These are phyloP conservation scores for Pinus albicaulis DNA, from an alignment of 75 land plant species.

Conservation along the genomic window DNA sequence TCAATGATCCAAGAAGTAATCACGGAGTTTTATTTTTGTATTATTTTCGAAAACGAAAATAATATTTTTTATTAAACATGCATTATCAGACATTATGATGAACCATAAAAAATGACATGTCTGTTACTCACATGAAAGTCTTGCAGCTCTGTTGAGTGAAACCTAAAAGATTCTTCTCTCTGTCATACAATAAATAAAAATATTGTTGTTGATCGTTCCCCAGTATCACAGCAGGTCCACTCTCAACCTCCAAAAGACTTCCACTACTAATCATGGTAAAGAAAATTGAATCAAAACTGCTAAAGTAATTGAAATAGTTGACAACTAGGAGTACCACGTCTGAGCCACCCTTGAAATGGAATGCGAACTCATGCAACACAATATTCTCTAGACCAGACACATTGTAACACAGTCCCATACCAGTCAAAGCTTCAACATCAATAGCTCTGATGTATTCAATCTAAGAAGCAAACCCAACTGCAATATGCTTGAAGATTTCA, in stretches of 20 bases:
- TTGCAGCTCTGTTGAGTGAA: slow-evolving; percentile 34
- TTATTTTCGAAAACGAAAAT: no score
- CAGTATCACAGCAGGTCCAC: slow-evolving; percentile 46
- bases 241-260: background rate
- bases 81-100: no score
- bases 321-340: slow-evolving; percentile 39
- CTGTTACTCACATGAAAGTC: background rate
- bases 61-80: no score
- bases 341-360: slow-evolving; percentile 57
- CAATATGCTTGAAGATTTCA: slow-evolving; percentile 15
- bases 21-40: no score
- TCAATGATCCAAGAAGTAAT: no score
- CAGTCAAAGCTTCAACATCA: slow-evolving; percentile 25
- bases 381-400: slow-evolving; percentile 12
- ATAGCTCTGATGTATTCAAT: slow-evolving; percentile 22
- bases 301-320: slow-evolving; percentile 35
- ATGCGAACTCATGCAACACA: slow-evolving; percentile 25
- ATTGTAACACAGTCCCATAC: slow-evolving; percentile 44
- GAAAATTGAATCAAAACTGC: slow-evolving; percentile 14
- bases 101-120: no score
- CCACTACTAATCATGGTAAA: slow-evolving; percentile 26
- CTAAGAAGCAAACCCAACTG: slow-evolving; percentile 20
- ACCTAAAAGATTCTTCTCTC: slow-evolving; percentile 49
- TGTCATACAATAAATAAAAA: slow-evolving; percentile 55
- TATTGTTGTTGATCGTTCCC: slow-evolving; percentile 75